Base-by-base conservation (phyloP, 768 basidiomycete genomes). In the Russula sp. region DNA sequence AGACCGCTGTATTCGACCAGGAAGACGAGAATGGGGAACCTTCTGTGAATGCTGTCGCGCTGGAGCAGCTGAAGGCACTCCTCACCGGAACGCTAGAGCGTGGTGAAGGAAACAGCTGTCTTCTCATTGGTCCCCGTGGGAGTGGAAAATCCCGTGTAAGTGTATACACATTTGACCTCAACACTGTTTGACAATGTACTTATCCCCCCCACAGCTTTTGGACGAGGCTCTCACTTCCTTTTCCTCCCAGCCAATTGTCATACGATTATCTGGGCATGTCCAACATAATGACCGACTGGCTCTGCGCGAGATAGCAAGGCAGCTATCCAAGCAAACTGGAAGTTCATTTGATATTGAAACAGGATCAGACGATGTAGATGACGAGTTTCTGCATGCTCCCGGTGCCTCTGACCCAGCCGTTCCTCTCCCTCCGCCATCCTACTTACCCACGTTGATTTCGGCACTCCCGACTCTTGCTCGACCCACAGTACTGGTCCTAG, bases 51-150 rank as follows among this genome's bases (percentile, higher is more conserved):
- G 72, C 67, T 2, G 69, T 76, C 18, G 85, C 89, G 0, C 74
- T 79, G 32, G 70, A 81, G 39, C 84, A 90, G 60, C 72, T 98
- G 13, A 70, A 74, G 1, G 80, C 83, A 52, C 74, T 98, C 22
- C 76, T 97, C 5, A 72, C 75, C 22, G 94, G 94, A 11, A 92
- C 91, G 1, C 79, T 89, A 5, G 75, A 76, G 22, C 82, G 94
- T 34, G 89, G 88, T 10, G 95, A 98, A 77, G 94, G 95, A 3
- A 98, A 98, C 66, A 96, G 94, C 62, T 97, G 94, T 70, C 79
- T 97, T 59, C 71, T 98, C 3, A 78, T 94, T 49, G 95, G 95
- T 20, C 87, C 92, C 1, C 79, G 86, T 63, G 91, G 92, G 16
- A 89, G 87, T 65, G 95, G 94, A 20, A 97, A 98, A 75, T 87